Evolutionary conservation across 2,329 filamentous ascomycete species (phyloP).

Genomic region (Cladophialophora carrionii): DNA sequence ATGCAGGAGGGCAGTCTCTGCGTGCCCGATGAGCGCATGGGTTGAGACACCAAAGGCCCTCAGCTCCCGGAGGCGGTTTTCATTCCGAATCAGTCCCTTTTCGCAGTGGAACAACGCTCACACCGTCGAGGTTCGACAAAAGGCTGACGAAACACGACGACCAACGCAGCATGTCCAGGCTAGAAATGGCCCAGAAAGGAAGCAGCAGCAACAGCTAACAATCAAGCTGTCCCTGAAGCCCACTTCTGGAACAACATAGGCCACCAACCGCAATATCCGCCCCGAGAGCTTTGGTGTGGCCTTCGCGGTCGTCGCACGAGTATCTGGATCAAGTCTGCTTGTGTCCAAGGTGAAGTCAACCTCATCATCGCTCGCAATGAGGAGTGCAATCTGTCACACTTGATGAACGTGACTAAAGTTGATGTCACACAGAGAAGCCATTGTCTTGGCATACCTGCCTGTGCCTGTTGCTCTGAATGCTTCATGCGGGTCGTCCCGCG

Average conservation of each 20-base stretch:
- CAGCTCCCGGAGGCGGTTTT: not conserved
- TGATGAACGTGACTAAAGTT: slow-evolving; percentile 73
- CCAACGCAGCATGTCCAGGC: not conserved
- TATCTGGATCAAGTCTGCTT: slow-evolving; percentile 83
- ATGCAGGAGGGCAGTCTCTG: not conserved
- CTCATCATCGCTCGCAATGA: not conserved
- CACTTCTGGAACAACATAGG: not conserved
- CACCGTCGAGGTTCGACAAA: not conserved
- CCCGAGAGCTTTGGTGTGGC: slow-evolving; percentile 87
- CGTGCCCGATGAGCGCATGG: not conserved
- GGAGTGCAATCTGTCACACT: slow-evolving; percentile 9
- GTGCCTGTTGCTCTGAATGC: slow-evolving; percentile 85
- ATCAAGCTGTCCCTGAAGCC: not conserved
- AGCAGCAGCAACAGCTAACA: not conserved
- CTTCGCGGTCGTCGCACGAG: slow-evolving; percentile 81
- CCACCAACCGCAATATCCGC: slow-evolving; percentile 89
- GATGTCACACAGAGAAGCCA: slow-evolving; percentile 90
- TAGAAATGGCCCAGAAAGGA: not conserved
- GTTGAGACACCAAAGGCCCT: not conserved
- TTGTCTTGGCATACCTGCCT: slow-evolving; percentile 70
- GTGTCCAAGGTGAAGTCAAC: slow-evolving; percentile 53
- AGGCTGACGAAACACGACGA: not conserved
- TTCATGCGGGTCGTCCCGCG: slow-evolving; percentile 84
- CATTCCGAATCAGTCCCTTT: not conserved
- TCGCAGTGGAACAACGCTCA: not conserved